Percentiles rank a stretch among this genome's conserved stretches.
phyloP scores from a whole-genome alignment of 345 rosid genomes.

The Linum lewisii region DNA sequence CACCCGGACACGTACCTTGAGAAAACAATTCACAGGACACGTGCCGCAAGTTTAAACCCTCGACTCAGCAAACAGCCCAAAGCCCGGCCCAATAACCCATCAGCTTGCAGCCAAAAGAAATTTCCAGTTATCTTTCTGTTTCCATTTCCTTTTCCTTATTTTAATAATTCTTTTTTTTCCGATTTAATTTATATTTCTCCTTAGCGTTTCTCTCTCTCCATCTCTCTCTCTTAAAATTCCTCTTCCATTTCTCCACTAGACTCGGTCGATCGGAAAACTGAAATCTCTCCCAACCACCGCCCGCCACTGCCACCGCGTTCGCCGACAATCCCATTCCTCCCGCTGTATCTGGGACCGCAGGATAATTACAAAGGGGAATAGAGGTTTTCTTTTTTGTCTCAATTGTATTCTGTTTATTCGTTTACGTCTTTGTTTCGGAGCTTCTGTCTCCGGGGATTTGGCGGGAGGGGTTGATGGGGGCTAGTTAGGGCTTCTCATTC shows the following conservation, averaged over 20 bases:
- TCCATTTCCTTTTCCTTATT: neutral
- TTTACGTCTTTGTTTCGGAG: neutral
- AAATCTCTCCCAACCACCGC: neutral
- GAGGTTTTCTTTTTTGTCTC: neutral
- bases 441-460: slow-evolving; percentile 13
- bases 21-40: no score
- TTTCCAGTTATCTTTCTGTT: neutral
- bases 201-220: neutral
- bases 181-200: neutral
- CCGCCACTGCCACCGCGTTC: neutral
- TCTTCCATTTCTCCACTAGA: neutral
- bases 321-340: slow-evolving; percentile 9
- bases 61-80: no score
- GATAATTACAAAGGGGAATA: neutral
- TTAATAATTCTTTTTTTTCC: neutral
- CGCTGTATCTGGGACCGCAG: slow-evolving; percentile 15
- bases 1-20: no score
- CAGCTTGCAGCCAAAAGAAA: no score
- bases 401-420: neutral
- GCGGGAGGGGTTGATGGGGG: slow-evolving; percentile 4
- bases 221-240: neutral
- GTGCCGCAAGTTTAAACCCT: no score
- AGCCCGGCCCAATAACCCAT: no score
- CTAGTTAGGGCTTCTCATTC: slow-evolving; percentile 6
- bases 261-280: neutral